Percentiles rank a stretch among this genome's conserved stretches.
Conservation (phyloP, 352 stramenopile species). For the Aphanomyces invadans region DNA sequence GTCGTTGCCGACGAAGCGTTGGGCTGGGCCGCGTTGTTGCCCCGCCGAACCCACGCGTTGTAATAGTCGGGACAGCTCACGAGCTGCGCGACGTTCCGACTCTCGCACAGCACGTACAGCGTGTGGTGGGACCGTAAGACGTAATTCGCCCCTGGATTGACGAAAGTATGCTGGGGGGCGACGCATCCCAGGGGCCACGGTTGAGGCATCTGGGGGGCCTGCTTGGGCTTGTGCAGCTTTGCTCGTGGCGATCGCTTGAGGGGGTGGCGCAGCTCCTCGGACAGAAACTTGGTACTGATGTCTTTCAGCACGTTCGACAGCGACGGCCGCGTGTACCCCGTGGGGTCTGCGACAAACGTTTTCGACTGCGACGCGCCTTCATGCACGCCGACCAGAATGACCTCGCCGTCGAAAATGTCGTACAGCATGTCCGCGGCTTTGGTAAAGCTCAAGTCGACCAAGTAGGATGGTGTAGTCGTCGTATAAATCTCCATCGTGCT, state of each 20-base stretch:
- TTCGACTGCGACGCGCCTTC: constrained; percentile 20
- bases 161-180: too few species aligned
- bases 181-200: too few species aligned
- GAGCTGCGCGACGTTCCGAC: constrained; percentile 46
- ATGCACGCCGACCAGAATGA: constrained; percentile 48
- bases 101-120: constrained; percentile 63
- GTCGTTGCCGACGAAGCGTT: too few species aligned
- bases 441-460: constrained; percentile 45
- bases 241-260: too few species aligned
- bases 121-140: constrained; percentile 38
- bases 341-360: not conserved
- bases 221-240: too few species aligned
- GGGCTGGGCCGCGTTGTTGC: constrained; percentile 26
- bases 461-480: constrained; percentile 35
- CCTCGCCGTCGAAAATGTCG: constrained; percentile 45
- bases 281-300: not conserved
- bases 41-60: constrained; percentile 36
- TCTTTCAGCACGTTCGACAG: not conserved
- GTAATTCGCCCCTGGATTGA: constrained; percentile 46
- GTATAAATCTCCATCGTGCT: constrained; percentile 55
- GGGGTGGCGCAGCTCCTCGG: not conserved
- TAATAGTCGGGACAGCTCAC: constrained; percentile 37
- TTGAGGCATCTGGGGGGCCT: too few species aligned
- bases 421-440: constrained; percentile 49
- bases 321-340: not conserved